These are phyloP conservation scores for Rhodamnia argentea DNA, from an alignment of 345 rosid species.

Conservation along the genomic window DNA sequence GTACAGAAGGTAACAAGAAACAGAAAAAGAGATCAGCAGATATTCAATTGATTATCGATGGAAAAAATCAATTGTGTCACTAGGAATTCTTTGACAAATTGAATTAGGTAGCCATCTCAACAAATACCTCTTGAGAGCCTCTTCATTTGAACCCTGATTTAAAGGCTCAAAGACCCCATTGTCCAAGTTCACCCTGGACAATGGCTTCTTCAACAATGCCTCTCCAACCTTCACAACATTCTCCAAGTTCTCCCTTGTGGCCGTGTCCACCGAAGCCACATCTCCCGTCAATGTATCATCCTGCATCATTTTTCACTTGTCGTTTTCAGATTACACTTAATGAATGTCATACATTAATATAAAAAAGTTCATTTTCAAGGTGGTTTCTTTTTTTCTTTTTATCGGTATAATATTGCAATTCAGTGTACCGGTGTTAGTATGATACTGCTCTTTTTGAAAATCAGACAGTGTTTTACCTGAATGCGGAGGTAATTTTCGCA, in stretches of 20 bases:
- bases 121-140: slow-evolving; percentile 29
- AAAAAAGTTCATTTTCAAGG: neutral
- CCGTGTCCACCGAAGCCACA: slow-evolving; percentile 36
- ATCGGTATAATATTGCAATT: neutral
- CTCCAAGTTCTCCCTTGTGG: slow-evolving; percentile 40
- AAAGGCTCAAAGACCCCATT: slow-evolving; percentile 21
- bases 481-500: slow-evolving; percentile 34
- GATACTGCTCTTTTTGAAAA: neutral
- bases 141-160: slow-evolving; percentile 18
- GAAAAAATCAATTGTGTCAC: neutral
- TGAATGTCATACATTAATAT: neutral
- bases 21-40: neutral
- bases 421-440: neutral
- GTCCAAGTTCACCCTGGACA: slow-evolving; percentile 37
- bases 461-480: slow-evolving; percentile 17
- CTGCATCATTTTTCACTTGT: slow-evolving; percentile 7
- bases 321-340: neutral
- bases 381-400: neutral
- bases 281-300: slow-evolving; percentile 34
- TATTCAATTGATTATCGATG: neutral
- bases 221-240: slow-evolving; percentile 35
- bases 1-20: neutral
- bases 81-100: neutral
- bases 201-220: slow-evolving; percentile 35
- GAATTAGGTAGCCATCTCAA: neutral